Percentiles rank a stretch among this genome's conserved stretches.
These are phyloP conservation scores for Camillea tinctor DNA, from an alignment of 2,329 filamentous ascomycete species.

Conservation along the genomic window DNA sequence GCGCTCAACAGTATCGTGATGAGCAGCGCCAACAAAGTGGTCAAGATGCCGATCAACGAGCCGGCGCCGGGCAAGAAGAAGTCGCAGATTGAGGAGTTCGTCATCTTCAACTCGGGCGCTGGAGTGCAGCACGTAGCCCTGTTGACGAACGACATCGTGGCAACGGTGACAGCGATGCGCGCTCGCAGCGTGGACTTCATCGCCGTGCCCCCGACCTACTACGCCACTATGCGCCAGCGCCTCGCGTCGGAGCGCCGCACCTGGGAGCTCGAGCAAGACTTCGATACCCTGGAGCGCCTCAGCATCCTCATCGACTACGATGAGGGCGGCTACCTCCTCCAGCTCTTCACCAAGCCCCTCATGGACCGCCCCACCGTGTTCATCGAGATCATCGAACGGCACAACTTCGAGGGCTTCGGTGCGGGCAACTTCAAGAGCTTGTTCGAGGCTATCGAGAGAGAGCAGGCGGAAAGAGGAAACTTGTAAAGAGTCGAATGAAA, in stretches of 20 bases:
- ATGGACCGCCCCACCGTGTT: constrained; percentile 96
- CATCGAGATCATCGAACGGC: constrained; percentile 91
- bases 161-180: constrained; percentile 72
- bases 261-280: constrained; percentile 73
- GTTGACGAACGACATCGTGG: constrained; percentile 76
- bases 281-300: constrained; percentile 71
- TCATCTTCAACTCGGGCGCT: constrained; percentile 84
- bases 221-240: constrained; percentile 70
- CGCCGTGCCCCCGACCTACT: constrained; percentile 82
- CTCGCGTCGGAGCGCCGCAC: constrained; percentile 61
- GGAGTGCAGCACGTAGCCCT: constrained; percentile 95
- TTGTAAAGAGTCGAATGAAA: constrained; percentile 56
- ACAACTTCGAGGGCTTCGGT: constrained; percentile 88
- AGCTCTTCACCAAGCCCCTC: constrained; percentile 80
- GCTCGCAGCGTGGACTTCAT: constrained; percentile 94
- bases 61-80: constrained; percentile 87
- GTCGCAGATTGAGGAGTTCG: constrained; percentile 91
- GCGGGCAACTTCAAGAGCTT: constrained; percentile 94
- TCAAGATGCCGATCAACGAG: constrained; percentile 99
- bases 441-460: constrained; percentile 93
- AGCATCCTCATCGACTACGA: constrained; percentile 96
- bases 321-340: constrained; percentile 79
- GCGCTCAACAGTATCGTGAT: constrained; percentile 89
- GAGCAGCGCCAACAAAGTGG: constrained; percentile 77
- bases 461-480: constrained; percentile 85